Evolutionary conservation across 106 monocot genomes (phyloP), one percentile per base, ranked within the genome.

Genomic region (Gastrodia elata): DNA sequence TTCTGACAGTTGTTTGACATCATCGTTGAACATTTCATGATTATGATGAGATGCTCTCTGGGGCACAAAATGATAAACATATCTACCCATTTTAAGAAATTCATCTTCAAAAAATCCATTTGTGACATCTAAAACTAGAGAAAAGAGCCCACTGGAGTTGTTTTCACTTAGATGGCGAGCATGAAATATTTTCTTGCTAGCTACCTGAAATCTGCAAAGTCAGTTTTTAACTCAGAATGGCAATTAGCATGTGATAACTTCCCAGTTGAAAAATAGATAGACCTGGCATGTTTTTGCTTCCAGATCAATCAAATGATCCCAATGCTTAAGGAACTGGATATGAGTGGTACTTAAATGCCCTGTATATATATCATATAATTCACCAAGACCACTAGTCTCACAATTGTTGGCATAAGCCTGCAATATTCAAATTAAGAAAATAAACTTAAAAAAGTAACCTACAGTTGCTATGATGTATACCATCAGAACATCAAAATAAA

Each of bases 271-370:
- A 37, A 77, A 73, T 8, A 71, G 37, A 38, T 24, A 76, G 70
- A 98, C 93, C 88, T 82, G 81, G 68, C 91, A 85, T 65, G 75
- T 70, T 85, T 82, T 90, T 72, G 98, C 88, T 77, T 98, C 98
- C 59, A 98, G 80, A 64, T 98, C 98, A 74, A 98, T 87, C 42
- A 98, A 75, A 27, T 75, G 74, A 64, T 91, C 88, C 98, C 98
- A 98, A 73, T 91, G 90, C 46, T 80, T 88, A 27, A 98, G 82
- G 65, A 93, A 98, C 16, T 77, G 56, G 61, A 9, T 55, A 44
- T 98, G 88, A 65, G 77, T 38, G 40, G n/a, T 6, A 42, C 83
- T 88, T 79, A 98, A 75, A 81, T 93, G 89, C 67, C 82, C 76
- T 58, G 80, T 88, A 73, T 75, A 67, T 38, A 64, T 82, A 71